These are phyloP conservation scores for Apiospora aurea DNA, from an alignment of 2,329 filamentous ascomycete species.

Conservation along the genomic window DNA sequence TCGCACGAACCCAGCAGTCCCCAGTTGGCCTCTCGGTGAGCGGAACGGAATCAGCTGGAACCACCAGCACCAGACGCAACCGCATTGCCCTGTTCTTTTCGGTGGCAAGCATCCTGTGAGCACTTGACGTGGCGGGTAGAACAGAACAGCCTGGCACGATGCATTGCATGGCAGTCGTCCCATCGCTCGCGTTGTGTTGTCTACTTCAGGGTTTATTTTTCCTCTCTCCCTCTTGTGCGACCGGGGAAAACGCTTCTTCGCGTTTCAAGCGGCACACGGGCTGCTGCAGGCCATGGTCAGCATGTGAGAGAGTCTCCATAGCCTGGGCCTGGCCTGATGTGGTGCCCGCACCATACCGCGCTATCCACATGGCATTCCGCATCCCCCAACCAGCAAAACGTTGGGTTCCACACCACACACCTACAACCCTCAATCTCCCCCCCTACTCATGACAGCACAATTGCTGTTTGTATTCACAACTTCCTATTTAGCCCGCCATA, in stretches of 20 bases:
- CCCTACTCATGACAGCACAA: neutral
- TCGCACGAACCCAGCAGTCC: neutral
- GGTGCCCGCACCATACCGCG: neutral
- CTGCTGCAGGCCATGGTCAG: neutral
- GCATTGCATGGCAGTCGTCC: neutral
- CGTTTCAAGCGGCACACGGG: neutral
- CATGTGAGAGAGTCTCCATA: conserved; percentile 17
- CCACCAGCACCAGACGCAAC: neutral
- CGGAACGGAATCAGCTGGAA: neutral
- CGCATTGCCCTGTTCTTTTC: neutral
- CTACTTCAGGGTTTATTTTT: neutral
- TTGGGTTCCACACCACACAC: conserved; percentile 8
- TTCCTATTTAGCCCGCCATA: neutral
- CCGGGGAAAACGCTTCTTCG: neutral
- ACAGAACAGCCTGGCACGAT: neutral
- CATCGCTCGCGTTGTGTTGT: neutral
- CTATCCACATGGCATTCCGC: conserved; percentile 11
- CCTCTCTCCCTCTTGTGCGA: neutral
- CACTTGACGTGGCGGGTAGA: neutral
- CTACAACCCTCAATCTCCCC: neutral
- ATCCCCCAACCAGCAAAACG: neutral
- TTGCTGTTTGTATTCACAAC: conserved; percentile 10
- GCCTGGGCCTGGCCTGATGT: conserved; percentile 2
- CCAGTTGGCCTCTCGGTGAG: neutral
- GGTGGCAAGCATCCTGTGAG: neutral